phyloP scores from a whole-genome alignment of 768 basidiomycete species.

The Amanita molliuscula region DNA sequence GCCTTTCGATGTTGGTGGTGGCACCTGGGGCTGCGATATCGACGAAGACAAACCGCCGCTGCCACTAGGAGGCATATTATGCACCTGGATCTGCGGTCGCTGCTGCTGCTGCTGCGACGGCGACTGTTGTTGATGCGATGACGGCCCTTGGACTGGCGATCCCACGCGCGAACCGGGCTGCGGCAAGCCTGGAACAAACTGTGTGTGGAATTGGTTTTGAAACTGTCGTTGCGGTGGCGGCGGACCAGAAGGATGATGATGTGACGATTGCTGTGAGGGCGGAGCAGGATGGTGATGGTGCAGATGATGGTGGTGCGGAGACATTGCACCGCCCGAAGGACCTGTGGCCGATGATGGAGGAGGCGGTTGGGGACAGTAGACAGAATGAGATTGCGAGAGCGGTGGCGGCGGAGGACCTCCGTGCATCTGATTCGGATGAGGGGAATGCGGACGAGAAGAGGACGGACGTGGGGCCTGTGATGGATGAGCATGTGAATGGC shows the following conservation, averaged over 20 bases:
- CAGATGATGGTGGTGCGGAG: constrained; percentile 4
- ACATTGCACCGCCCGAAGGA: neutral
- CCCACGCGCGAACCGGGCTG: constrained; percentile 5
- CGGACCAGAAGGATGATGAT: constrained; percentile 3
- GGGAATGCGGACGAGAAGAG: constrained; percentile 5
- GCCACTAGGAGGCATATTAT: neutral
- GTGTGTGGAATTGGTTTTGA: constrained; percentile 17
- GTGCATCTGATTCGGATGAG: constrained; percentile 5
- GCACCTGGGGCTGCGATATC: neutral
- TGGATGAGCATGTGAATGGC: constrained; percentile 1
- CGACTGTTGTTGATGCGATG: constrained; percentile 7
- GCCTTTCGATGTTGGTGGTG: neutral
- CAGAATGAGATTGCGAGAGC: neutral
- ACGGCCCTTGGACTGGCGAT: neutral
- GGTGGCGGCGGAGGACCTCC: constrained; percentile 1
- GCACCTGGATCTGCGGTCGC: neutral
- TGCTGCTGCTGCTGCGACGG: neutral
- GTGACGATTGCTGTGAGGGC: constrained; percentile 7
- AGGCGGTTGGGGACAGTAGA: constrained; percentile 4
- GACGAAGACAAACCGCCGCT: neutral
- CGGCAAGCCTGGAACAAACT: constrained; percentile 14
- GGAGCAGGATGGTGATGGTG: constrained; percentile 5
- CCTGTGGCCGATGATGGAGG: constrained; percentile 1
- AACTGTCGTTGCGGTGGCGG: constrained; percentile 16
- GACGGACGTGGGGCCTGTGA: constrained; percentile 1